Percentiles rank a stretch among this genome's conserved stretches.
phyloP scores from a whole-genome alignment of 2,329 filamentous ascomycete genomes.

The Coleophoma crateriformis region DNA sequence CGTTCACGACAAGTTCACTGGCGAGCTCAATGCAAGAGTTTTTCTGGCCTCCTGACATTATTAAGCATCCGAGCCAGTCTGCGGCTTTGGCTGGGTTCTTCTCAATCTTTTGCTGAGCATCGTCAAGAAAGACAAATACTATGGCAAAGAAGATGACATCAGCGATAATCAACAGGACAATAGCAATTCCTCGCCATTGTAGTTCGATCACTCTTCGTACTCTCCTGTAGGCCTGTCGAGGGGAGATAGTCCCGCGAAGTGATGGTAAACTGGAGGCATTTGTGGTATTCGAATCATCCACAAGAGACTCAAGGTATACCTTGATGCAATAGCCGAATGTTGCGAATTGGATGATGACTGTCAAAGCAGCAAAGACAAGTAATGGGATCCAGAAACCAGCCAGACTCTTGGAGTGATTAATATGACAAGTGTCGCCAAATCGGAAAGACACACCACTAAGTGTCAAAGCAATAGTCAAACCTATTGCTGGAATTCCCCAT shows the following conservation, averaged over 20 bases:
- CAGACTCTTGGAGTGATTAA: constrained; percentile 82
- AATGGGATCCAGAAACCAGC: constrained; percentile 88
- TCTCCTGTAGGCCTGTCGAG: constrained; percentile 81
- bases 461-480: constrained; percentile 70
- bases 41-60: constrained; percentile 51
- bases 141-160: constrained; percentile 94
- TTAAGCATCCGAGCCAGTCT: constrained; percentile 72
- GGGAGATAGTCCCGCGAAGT: constrained; percentile 64
- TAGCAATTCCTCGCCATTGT: constrained; percentile 89
- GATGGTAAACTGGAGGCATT: constrained; percentile 69
- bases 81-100: constrained; percentile 39
- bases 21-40: constrained; percentile 59
- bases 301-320: constrained; percentile 81
- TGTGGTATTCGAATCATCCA: constrained; percentile 65
- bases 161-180: constrained; percentile 82
- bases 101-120: constrained; percentile 35
- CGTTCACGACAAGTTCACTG: constrained; percentile 59
- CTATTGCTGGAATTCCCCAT: constrained; percentile 77
- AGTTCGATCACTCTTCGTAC: constrained; percentile 81
- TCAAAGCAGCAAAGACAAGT: constrained; percentile 68
- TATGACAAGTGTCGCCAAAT: constrained; percentile 85
- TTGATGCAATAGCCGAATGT: constrained; percentile 93
- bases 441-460: constrained; percentile 92
- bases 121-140: constrained; percentile 84
- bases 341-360: constrained; percentile 73